These are phyloP conservation scores for Kurtzmaniella quercitrusa DNA, from an alignment of 1,139 yeast genomes.

Conservation along the genomic window DNA sequence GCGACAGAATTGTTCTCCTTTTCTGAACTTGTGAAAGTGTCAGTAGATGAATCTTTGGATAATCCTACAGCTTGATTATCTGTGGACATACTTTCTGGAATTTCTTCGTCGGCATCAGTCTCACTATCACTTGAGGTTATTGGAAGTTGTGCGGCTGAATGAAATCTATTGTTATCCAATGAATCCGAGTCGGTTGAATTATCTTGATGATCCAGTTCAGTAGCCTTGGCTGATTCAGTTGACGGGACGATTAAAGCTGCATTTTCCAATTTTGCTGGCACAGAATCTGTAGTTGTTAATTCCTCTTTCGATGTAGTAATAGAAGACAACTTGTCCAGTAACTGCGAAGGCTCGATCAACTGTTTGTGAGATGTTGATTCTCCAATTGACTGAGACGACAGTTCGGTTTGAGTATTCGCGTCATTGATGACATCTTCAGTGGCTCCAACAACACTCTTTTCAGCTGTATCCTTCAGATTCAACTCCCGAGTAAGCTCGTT, in stretches of 20 bases:
- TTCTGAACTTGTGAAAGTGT: background rate
- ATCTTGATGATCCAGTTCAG: background rate
- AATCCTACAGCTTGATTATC: background rate
- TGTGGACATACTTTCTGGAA: background rate
- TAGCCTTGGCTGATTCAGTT: background rate
- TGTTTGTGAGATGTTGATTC: background rate
- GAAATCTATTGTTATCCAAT: background rate
- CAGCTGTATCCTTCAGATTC: background rate
- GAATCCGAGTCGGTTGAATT: background rate
- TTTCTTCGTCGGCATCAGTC: background rate
- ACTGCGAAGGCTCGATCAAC: background rate
- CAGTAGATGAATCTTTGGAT: background rate
- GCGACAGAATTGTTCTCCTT: background rate
- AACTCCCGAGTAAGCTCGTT: conserved; percentile 15
- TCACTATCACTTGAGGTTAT: too few species aligned
- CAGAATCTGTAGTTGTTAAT: background rate
- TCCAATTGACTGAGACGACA: background rate
- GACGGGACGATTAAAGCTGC: background rate
- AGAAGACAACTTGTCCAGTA: background rate
- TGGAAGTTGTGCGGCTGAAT: background rate
- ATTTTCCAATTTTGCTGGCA: background rate
- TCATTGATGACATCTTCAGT: background rate
- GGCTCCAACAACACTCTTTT: background rate
- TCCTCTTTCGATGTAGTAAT: background rate
- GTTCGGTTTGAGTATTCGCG: background rate